These are phyloP conservation scores for Pelargonium myrrhifolium DNA, from an alignment of 441 rosid species.

Conservation along the genomic window DNA sequence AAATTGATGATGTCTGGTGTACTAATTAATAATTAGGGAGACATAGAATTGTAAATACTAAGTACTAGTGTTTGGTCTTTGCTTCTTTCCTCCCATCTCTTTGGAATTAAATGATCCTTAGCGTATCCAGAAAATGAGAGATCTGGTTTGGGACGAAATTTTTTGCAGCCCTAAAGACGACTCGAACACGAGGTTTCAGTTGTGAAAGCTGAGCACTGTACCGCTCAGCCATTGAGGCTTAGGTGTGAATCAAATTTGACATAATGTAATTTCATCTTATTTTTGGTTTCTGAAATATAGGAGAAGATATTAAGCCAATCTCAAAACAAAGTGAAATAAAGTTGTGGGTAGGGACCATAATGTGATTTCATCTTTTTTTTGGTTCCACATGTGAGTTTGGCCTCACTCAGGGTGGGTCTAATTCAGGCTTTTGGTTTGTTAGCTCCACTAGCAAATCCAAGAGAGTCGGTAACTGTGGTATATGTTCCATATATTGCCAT, in stretches of 20 bases:
- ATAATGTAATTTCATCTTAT: too few species aligned
- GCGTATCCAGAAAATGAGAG: too few species aligned
- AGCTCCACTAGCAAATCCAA: slow-evolving; percentile 10
- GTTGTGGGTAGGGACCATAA: slow-evolving; percentile 6
- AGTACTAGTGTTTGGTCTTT: not conserved
- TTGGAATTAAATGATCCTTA: not conserved
- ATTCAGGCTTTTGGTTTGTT: slow-evolving; percentile 5
- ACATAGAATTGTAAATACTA: not conserved
- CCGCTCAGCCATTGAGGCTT: too few species aligned
- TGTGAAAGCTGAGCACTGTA: too few species aligned
- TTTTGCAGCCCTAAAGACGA: too few species aligned
- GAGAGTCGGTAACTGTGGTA: slow-evolving; percentile 1
- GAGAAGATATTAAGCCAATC: slow-evolving; percentile 1
- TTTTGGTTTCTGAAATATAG: too few species aligned
- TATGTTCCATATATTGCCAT: not conserved
- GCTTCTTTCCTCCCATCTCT: slow-evolving; percentile 2
- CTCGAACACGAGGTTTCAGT: too few species aligned
- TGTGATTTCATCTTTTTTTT: slow-evolving; percentile 7
- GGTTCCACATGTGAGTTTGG: slow-evolving; percentile 1
- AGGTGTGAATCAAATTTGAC: too few species aligned
- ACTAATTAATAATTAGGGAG: not conserved
- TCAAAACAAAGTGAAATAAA: not conserved
- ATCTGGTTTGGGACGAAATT: too few species aligned
- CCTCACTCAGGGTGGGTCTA: slow-evolving; percentile 7
- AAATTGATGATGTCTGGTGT: slow-evolving; percentile 1